Evolutionary conservation across 768 basidiomycete genomes (phyloP).

Genomic region (Stropharia rugosoannulata): DNA sequence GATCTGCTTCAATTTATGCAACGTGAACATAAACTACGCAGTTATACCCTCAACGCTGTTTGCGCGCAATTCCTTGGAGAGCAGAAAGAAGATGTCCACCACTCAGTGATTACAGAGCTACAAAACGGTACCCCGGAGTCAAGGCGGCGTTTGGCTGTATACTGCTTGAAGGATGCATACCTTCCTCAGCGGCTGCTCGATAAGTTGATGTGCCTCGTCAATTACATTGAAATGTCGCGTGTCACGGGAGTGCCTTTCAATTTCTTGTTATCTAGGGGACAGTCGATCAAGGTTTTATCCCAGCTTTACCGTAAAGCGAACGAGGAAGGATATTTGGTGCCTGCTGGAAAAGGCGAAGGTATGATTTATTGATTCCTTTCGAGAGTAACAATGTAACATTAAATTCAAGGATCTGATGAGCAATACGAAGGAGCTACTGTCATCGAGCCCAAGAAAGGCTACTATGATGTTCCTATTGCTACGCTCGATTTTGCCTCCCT

Average conservation of each 20-base stretch:
- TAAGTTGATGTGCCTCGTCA: constrained; percentile 99
- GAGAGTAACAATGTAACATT: constrained; percentile 3
- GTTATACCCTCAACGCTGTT: constrained; percentile 96
- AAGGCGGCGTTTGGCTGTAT: constrained; percentile 88
- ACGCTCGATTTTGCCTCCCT: constrained; percentile 98
- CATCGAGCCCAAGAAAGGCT: constrained; percentile 95
- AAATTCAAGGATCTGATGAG: constrained; percentile 73
- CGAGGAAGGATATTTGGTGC: constrained; percentile 88
- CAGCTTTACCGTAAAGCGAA: constrained; percentile 94
- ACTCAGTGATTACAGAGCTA: constrained; percentile 96
- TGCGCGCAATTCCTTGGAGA: constrained; percentile 97
- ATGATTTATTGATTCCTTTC: not conserved
- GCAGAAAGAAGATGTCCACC: constrained; percentile 98
- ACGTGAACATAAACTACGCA: constrained; percentile 94
- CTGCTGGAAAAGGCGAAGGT: constrained; percentile 86
- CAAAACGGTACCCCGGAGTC: constrained; percentile 97
- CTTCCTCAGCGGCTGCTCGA: constrained; percentile 94
- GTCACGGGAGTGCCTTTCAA: constrained; percentile 99
- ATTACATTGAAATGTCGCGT: constrained; percentile 98
- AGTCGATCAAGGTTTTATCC: constrained; percentile 98
- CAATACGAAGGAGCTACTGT: constrained; percentile 99
- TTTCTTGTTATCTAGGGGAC: constrained; percentile 88
- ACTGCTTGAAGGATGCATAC: constrained; percentile 99
- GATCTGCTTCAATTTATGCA: constrained; percentile 99
- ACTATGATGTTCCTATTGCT: constrained; percentile 95